phyloP scores from a whole-genome alignment of 1,284 basidiomycete genomes.

The Papiliotrema terrestris region DNA sequence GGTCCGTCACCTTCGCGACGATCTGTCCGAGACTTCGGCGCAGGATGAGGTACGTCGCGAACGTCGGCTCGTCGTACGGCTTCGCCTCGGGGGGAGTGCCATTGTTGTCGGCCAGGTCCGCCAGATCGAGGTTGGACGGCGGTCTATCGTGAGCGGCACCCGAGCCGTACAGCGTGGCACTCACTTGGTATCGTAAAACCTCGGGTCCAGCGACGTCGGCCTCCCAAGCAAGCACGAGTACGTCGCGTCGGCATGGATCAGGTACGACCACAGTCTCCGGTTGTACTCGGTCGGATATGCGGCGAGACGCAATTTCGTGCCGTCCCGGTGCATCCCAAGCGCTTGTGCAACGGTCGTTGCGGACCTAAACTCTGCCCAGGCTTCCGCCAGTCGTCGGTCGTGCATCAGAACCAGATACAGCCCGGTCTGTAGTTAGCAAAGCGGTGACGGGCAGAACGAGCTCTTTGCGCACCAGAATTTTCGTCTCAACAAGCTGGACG shows the following conservation, averaged over 20 bases:
- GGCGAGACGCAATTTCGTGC: constrained; percentile 61
- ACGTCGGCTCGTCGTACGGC: constrained; percentile 60
- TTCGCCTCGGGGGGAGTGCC: constrained; percentile 22
- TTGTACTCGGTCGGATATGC: constrained; percentile 78
- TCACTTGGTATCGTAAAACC: constrained; percentile 51
- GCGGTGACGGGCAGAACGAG: not conserved
- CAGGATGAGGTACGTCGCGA: constrained; percentile 80
- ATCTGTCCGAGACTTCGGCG: constrained; percentile 78
- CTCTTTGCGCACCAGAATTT: constrained; percentile 72
- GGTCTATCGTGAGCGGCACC: not conserved
- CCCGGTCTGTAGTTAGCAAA: constrained; percentile 60
- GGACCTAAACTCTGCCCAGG: constrained; percentile 88
- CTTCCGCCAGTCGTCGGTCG: constrained; percentile 57
- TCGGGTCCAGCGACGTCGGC: constrained; percentile 59
- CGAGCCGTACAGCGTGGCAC: not conserved
- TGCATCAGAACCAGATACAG: constrained; percentile 74
- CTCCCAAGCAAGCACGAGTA: constrained; percentile 87
- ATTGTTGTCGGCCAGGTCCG: constrained; percentile 46
- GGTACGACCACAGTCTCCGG: constrained; percentile 85
- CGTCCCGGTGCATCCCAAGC: constrained; percentile 85
- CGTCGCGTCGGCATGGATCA: constrained; percentile 81
- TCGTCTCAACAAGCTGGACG: constrained; percentile 79
- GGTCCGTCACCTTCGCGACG: constrained; percentile 76
- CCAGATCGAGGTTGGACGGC: constrained; percentile 65
- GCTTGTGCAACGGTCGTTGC: constrained; percentile 87